Base-by-base conservation (phyloP, 2,329 filamentous ascomycete genomes). In the Arthroderma sp. region DNA sequence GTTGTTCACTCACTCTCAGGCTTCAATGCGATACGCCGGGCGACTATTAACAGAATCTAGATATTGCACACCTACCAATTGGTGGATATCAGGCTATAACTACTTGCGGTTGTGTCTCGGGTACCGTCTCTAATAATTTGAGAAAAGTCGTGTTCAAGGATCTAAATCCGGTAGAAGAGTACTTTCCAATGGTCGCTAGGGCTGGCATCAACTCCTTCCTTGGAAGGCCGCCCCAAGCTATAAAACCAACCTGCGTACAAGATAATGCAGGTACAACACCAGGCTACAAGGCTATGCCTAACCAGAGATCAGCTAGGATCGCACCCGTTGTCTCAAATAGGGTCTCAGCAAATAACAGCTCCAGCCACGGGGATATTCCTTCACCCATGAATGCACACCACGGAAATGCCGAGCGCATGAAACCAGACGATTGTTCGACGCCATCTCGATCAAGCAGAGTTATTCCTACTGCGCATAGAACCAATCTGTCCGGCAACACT, bases 111-210 rank as follows among this genome's bases (percentile, higher is more conserved):
- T 34, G 32, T 34, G 9, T 11, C 32, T 34, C 32, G 32, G 9
- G 32, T 34, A 11, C 11, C 32, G 9, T 11, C 8, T 34, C 11
- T 9, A 11, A 34, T 34, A 11, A 15, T 8, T 28, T 29, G 1
- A 46, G 44, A 4, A n/a, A 42, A 9, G 41, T 39, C 4, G 33
- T 47, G 8, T 51, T 51, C 10, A 11, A 9, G 27, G 44, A 39
- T 15, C 42, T 51, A 4, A 40, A 47, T 41, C 38, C 34, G 22
- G 6, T 4, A 8, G 45, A 48, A 29, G 9, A 11, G 10, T 51
- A 51, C 31, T 51, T 46, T 28, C 45, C 49, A 3, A 43, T 50
- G 36, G 49, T 51, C 3, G 45, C 43, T 4, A 44, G 49, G 36
- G 22, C 31, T 10, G 43, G 42, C 11, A 10, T 30, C 3, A 44